Evolutionary conservation across 2,329 filamentous ascomycete species (phyloP).

Genomic region (Botryosphaeria agaves): DNA sequence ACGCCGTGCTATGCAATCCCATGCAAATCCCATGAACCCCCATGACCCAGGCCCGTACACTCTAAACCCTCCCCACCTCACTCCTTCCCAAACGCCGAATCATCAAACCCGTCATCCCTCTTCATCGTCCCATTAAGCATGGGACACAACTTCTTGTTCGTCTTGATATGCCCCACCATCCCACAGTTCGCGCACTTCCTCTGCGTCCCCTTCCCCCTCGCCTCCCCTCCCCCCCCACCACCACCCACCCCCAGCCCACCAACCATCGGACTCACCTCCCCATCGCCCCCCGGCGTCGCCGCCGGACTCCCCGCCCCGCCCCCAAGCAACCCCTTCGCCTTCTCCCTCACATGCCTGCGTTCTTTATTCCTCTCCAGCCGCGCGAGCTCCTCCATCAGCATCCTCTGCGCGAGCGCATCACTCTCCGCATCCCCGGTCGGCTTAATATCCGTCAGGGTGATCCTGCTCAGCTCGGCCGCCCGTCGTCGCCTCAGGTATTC

Average conservation of each 20-base stretch:
- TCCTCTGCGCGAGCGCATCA: conserved; percentile 42
- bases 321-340: conserved; percentile 50
- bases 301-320: conserved; percentile 12
- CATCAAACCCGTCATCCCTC: conserved; percentile 12
- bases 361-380: conserved; percentile 86
- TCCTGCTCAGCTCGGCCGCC: conserved; percentile 38
- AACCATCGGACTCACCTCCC: conserved; percentile 27
- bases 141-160: conserved; percentile 95
- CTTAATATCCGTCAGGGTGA: conserved; percentile 34
- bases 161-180: conserved; percentile 94
- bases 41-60: too few species aligned
- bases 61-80: too few species aligned
- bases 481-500: conserved; percentile 71
- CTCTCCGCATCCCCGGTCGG: conserved; percentile 50
- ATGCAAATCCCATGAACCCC: too few species aligned
- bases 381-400: conserved; percentile 57
- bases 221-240: conserved; percentile 21
- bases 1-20: too few species aligned
- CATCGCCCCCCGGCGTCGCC: conserved; percentile 20
- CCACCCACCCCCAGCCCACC: too few species aligned
- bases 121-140: conserved; percentile 58
- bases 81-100: conserved; percentile 1
- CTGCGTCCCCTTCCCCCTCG: conserved; percentile 48
- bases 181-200: conserved; percentile 97
- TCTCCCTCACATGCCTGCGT: conserved; percentile 74